Evolutionary conservation across 1,139 yeast genomes (phyloP), one percentile per base, ranked within the genome.

Genomic region (Petasospora fabianii): DNA sequence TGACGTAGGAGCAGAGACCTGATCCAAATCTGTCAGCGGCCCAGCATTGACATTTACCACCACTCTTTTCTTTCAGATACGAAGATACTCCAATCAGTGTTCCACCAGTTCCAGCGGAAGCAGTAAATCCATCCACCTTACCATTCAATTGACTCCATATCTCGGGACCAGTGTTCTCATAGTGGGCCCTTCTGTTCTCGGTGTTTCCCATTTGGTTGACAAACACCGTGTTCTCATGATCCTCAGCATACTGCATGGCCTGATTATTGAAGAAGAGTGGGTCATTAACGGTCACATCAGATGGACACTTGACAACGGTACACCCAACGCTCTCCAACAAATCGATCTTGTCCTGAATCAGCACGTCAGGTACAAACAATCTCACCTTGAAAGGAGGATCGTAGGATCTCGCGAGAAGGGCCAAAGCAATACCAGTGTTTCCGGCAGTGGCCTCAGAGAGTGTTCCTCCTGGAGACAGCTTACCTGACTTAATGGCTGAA

Each of bases 401-500:
- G 27, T 39, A 50, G 13, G 44, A 45, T 20, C 48, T 42, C 2
- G 47, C 54, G 21, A 52, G 30, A 7, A 50, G 24, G 1, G 52
- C 45, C 15, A 52, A 13, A 3, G 53, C 49, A 12, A 52, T 32
- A 4, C 56, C 56, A 1, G 56, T 52, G 34, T 52, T 52, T 5
- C 56, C 56, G 12, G 56, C 56, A n/a, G 56, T 50, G 4, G 51
- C 50, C 24, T 86, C 88, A 8, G 40, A 44, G 5, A 52, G 39
- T 6, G 53, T 52, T 0, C 54, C 54, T 5, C 90, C 95, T 1
- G 84, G 74, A 35, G 63, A 55, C 35, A 83, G 63, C 43, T 70
- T 64, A 1, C 94, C 92, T 46, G 68, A 70, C 24, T 59, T 54
- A 54, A 85, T 88, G 13, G 95, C 95, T 51, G 81, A 86, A 52